Evolutionary conservation across 164 flowering plant species (phyloP), one percentile per base, ranked within the genome.

Genomic region (Chloranthus sessilifolius): DNA sequence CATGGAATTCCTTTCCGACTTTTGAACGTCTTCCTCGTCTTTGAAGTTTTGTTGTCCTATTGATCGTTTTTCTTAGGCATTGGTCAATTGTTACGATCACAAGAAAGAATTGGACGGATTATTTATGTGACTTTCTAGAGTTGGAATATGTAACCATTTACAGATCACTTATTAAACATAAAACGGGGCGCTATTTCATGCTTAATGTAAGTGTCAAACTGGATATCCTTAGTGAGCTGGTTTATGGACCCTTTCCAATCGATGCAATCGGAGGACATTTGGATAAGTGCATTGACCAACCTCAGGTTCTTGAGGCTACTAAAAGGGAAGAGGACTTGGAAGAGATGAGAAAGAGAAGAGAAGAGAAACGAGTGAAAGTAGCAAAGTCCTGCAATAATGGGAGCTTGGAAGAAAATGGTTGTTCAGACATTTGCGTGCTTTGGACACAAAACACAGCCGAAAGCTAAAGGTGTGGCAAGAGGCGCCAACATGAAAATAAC

Each of bases 171-270:
- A 26, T 11, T 11, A 27, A 58, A 50, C 17, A 50, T 58, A 26
- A 50, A 50, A 22, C 30, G 25, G 55, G 49, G 17, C 33, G 15
- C 3, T 43, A 50, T 33, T 42, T 23, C 27, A 50, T 7, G 40
- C 49, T 58, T 24, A 24, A 24, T 16, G 26, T 58, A 9, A 24
- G 23, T 11, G 48, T 19, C 48, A 58, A 58, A 42, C 36, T 58
- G 19, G 38, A 42, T n/a, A 41, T 58, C 43, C 35, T 58, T 7
- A 19, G 55, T 58, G 38, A 35, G 42, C 43, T 57, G n/a, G 52
- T 56, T 10, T 20, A 46, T 36, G 45, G 43, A 22, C 55, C 50
- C 43, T 42, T 50, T 16, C 30, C 27, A 35, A 58, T 56, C 8
- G 50, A 49, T 33, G 49, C 22, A 11, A 26, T 58, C 35, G 50